Base-by-base conservation (phyloP, 2,329 filamentous ascomycete species). In the Xenosphaeropsis pyriputrescens region DNA sequence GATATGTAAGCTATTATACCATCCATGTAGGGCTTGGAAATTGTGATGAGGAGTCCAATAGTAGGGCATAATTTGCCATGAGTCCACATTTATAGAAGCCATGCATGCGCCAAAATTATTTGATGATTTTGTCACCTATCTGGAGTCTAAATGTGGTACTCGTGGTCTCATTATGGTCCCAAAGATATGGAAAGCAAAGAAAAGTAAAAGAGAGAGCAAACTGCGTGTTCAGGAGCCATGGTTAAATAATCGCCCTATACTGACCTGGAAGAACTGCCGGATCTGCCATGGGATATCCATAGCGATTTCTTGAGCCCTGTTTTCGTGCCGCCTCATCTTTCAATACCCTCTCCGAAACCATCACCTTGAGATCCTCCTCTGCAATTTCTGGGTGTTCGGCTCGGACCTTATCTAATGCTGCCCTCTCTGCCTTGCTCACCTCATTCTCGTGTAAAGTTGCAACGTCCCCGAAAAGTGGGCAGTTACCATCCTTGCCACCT, bases 391-490 rank as follows among this genome's bases (percentile, higher is more conserved):
- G 79, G 43, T 85, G 69, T 22, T 75, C 66, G 16, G 65, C 59
- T 12, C 64, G 57, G 3, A 78, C 59, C 48, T 68, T 67, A 32
- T 67, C 62, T 16, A 72, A 65, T 1, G 73, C 72, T 31, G 62
- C 60, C 35, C 66, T 61, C 47, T 80, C 75, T 2, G 81, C 83
- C 14, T 60, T 62, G 14, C 63, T 62, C 13, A 83, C 72, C 45
- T 85, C 80, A 6, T 66, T 52, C 17, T 74, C 59, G 45, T 86
- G 79, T 3, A 76, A 68, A 32, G 64, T 52, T 44, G 77, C 68
- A 4, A 60, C 58, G 22, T 42, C 65, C 35, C 88, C 82, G 46
- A 80, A 82, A 0, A 88, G 59, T 1, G 76, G 74, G 43, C 83
- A 89, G 42, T 71, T 72, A 2, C 65, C 67, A 0, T 35, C 35